Evolutionary conservation across 208 protist genomes (phyloP).

Genomic region (Leishmania lainsoni): DNA sequence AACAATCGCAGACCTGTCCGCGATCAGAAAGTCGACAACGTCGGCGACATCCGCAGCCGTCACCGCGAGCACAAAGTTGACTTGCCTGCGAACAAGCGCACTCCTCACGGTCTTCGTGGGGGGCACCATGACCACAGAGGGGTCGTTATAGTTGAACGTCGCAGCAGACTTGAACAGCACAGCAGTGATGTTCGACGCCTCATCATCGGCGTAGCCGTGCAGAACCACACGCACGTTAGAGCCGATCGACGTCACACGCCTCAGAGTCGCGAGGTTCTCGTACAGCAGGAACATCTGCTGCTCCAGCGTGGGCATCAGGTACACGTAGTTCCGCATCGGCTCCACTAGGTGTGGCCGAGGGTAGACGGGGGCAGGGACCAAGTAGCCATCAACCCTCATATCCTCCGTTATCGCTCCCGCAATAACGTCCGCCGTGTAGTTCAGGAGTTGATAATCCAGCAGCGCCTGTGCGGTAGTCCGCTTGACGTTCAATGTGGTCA

Average conservation of each 20-base stretch:
- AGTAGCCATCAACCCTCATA: neutral
- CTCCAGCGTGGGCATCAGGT: conserved; percentile 42
- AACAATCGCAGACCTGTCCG: conserved; percentile 16
- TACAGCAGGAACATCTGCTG: conserved; percentile 57
- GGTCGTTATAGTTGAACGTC: conserved; percentile 8
- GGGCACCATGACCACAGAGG: neutral
- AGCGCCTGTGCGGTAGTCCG: neutral
- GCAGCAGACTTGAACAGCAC: conserved; percentile 13
- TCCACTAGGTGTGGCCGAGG: neutral
- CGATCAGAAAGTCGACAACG: conserved; percentile 25
- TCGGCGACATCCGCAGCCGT: conserved; percentile 7
- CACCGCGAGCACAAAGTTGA: conserved; percentile 20
- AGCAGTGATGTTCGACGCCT: neutral
- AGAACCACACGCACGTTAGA: conserved; percentile 2
- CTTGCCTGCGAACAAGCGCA: neutral
- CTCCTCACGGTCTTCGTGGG: neutral
- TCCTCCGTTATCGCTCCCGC: neutral
- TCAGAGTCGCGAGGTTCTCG: neutral
- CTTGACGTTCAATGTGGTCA: neutral
- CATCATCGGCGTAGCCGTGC: conserved; percentile 6
- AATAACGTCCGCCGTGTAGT: neutral
- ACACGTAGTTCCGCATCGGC: conserved; percentile 2
- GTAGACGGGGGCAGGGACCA: neutral
- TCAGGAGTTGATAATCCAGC: neutral
- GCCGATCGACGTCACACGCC: neutral